Percentiles rank a stretch among this genome's conserved stretches.
These are phyloP conservation scores for Erysimum cheiri DNA, from an alignment of 441 rosid genomes.

Conservation along the genomic window DNA sequence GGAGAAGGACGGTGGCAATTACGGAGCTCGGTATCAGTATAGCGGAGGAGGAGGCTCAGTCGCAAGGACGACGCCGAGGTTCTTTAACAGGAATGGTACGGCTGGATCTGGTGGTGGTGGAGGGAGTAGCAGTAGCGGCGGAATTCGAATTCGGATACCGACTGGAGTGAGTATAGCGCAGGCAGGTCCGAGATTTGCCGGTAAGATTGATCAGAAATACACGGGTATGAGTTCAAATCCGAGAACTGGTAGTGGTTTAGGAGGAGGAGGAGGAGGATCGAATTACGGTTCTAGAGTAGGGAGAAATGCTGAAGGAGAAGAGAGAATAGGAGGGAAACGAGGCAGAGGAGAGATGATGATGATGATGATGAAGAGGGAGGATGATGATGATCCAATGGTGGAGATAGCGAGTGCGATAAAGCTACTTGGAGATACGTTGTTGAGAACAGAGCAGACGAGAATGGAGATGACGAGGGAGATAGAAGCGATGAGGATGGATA, in stretches of 20 bases:
- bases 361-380: constrained; percentile 43
- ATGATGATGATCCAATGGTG: constrained; percentile 54
- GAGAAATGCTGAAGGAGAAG: constrained; percentile 50
- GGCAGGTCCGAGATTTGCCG: constrained; percentile 60
- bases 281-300: constrained; percentile 48
- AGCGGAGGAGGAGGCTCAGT: constrained; percentile 44
- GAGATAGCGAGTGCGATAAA: constrained; percentile 85
- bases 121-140: constrained; percentile 51
- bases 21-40: constrained; percentile 51
- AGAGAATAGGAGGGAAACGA: constrained; percentile 41
- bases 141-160: constrained; percentile 78
- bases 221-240: constrained; percentile 34
- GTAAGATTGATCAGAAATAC: constrained; percentile 60
- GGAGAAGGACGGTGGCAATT: constrained; percentile 54
- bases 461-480: constrained; percentile 91
- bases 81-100: constrained; percentile 62
- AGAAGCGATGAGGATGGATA: constrained; percentile 87
- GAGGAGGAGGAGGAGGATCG: constrained; percentile 41
- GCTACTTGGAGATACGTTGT: constrained; percentile 78
- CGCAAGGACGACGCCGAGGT: constrained; percentile 59
- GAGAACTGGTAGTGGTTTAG: constrained; percentile 43
- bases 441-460: constrained; percentile 87
- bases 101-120: constrained; percentile 46
- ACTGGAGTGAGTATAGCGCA: constrained; percentile 80
- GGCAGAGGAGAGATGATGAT: constrained; percentile 56